Evolutionary conservation across 2,329 filamentous ascomycete species (phyloP).

Genomic region (Elsinoe ampelina): DNA sequence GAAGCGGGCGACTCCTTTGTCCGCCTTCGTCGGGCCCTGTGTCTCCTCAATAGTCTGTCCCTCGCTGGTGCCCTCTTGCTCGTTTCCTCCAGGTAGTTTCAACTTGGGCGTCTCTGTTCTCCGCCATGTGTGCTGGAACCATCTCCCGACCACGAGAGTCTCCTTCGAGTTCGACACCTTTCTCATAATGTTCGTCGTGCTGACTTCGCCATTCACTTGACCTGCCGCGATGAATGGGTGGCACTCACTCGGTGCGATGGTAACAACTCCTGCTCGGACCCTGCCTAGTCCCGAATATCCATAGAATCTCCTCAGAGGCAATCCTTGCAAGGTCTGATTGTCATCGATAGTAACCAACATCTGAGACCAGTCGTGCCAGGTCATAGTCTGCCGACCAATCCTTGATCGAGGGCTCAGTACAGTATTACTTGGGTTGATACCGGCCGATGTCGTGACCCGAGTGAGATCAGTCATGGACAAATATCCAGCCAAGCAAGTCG

Average conservation of each 20-base stretch:
- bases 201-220: constrained; percentile 42
- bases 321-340: constrained; percentile 40
- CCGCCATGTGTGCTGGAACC: constrained; percentile 51
- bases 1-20: constrained; percentile 27
- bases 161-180: constrained; percentile 43
- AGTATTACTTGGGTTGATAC: constrained; percentile 36
- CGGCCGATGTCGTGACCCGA: constrained; percentile 35
- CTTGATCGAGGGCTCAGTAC: constrained; percentile 41
- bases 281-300: constrained; percentile 32
- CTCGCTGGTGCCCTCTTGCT: constrained; percentile 16
- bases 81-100: not conserved
- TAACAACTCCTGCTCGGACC: constrained; percentile 29
- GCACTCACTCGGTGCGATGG: constrained; percentile 40
- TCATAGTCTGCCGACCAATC: constrained; percentile 38
- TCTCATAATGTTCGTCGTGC: constrained; percentile 43
- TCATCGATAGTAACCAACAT: constrained; percentile 48
- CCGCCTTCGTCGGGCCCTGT: not conserved
- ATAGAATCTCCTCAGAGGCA: constrained; percentile 45
- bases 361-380: constrained; percentile 48
- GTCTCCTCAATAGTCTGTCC: not conserved
- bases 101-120: constrained; percentile 12
- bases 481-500: constrained; percentile 47
- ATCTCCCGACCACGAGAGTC: constrained; percentile 44
- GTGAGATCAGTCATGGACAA: constrained; percentile 46
- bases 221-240: constrained; percentile 48